Evolutionary conservation across 1,139 yeast species (phyloP), one percentile per base, ranked within the genome.

Genomic region (Suhomyces bolitotheri): DNA sequence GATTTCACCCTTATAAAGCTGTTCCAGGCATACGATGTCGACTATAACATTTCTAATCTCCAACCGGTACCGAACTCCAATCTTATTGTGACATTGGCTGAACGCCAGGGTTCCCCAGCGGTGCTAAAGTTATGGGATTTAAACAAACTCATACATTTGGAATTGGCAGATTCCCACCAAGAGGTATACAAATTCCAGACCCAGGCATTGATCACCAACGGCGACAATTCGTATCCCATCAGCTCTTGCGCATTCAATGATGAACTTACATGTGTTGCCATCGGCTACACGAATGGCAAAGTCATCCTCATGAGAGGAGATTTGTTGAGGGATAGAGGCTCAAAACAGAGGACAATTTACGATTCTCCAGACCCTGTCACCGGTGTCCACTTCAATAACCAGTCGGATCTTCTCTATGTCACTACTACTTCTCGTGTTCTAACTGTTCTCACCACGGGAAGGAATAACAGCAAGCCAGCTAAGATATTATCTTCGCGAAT

Each of bases 271-370:
- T 76, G 88, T 34, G 57, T 88, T 4, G 95, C 86, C 0, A 64
- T 89, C 23, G 97, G 98, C 0, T 89, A 81, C 54, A 82, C 95
- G 14, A 86, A 89, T 56, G 99, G 99, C 6, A 73, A 80, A 17
- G 92, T 90, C 2, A 66, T 90, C 5, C 64, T 90, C 4, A 77
- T 90, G 0, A 63, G 97, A 43, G 99, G 98, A 5, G 98, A 92
- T 56, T 62, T 94, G 29, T 51, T 86, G 2, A 77, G 92, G 47
- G 99, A 94, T 53, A 64, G 96, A 40, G 98, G 98, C 0, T 80
- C 96, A 4, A 77, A 92, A 45, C 97, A 90, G 53, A 66, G 97
- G 22, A 59, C 83, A 0, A 79, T 90, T 1, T 87, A 80, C 51
- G 86, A 83, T 44, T 73, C 80, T 12, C 53, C 56, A 11, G 94